Evolutionary conservation across 2,329 filamentous ascomycete species (phyloP), one percentile per base, ranked within the genome.

Genomic region (Colletotrichum sojae): DNA sequence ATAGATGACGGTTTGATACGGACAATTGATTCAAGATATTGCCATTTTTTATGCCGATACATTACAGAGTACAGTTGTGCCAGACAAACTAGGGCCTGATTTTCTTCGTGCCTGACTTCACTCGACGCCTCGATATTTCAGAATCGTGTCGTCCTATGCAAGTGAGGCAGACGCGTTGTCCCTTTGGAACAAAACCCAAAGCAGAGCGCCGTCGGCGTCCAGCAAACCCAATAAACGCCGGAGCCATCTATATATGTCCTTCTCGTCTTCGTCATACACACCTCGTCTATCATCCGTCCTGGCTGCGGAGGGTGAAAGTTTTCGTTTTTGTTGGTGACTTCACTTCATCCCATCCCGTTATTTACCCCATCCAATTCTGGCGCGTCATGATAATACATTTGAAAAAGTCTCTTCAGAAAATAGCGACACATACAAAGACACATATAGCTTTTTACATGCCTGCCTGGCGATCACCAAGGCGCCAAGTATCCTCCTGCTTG

Each of bases 401-500:
- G 22, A 25, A 66, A 49, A 66, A 69, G 43, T 66, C 63, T 39
- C 45, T 12, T 25, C 25, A 45, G 6, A 36, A 48, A 43, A 20
- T 55, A 25, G 36, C 52, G 46, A 46, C 20, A 63, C n/a, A 61
- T 18, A 51, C 59, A 18, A 46, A 64, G 27, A 67, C 78, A 57
- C 20, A 62, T 15, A 6, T 39, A 36, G 31, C 31, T n/a, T 31
- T 31, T 57, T 31, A 74, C 40, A 75, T 67, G 13, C 74, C 73
- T 8, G 75, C 74, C 20, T 72, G 63, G 16, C 77, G 76, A 64
- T 84, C 83, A 12, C 81, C 78, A 5, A 75, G 68, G 18, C 81
- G 79, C 95, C 94, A 97, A 2, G 93, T 97, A 59, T 94, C 92
- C 78, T 97, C 93, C 78, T 95, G 92, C 76, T 90, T 94, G 2